Conservation (phyloP, 208 protist species). For the Trypanosomatidae sp. region DNA sequence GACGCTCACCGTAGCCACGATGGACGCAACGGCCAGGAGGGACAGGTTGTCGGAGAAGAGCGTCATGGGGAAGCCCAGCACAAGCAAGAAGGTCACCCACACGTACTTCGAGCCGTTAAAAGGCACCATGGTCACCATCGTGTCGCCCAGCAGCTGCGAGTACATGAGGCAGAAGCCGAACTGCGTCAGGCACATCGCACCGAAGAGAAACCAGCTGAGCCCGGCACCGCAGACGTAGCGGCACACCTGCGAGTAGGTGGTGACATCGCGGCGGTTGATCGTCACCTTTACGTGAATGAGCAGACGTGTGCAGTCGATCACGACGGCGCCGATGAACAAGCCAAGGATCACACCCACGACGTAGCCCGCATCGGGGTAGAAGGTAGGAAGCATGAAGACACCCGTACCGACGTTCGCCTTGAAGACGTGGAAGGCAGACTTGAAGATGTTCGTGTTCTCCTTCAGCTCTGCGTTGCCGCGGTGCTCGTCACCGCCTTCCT, state of each 20-base stretch:
- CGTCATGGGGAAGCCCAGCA: conserved; percentile 62
- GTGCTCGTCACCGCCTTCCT: conserved; percentile 4
- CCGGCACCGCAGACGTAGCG: conserved; percentile 51
- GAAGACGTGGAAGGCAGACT: conserved; percentile 84
- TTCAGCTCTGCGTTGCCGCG: conserved; percentile 31
- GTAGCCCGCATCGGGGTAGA: conserved; percentile 82
- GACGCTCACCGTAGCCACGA: conserved; percentile 67
- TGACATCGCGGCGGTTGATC: conserved; percentile 57
- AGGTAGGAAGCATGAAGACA: conserved; percentile 78
- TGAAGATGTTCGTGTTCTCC: conserved; percentile 67
- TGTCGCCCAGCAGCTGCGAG: conserved; percentile 57
- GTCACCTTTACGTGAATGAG: conserved; percentile 62
- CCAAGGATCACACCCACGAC: conserved; percentile 40
- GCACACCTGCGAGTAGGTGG: conserved; percentile 74
- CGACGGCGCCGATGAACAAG: conserved; percentile 45
- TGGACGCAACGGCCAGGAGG: conserved; percentile 52
- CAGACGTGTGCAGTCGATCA: conserved; percentile 72
- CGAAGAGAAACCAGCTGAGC: conserved; percentile 57
- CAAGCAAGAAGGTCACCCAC: conserved; percentile 44
- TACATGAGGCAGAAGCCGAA: conserved; percentile 89
- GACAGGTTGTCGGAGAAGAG: conserved; percentile 63
- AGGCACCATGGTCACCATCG: conserved; percentile 46
- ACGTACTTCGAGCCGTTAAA: conserved; percentile 50
- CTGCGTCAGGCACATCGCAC: conserved; percentile 76
- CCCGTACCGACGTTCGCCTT: conserved; percentile 88